Percentiles rank a stretch among this genome's conserved stretches.
Evolutionary conservation across 1,139 yeast species (phyloP).

Genomic region (Zygoascus meyerae): DNA sequence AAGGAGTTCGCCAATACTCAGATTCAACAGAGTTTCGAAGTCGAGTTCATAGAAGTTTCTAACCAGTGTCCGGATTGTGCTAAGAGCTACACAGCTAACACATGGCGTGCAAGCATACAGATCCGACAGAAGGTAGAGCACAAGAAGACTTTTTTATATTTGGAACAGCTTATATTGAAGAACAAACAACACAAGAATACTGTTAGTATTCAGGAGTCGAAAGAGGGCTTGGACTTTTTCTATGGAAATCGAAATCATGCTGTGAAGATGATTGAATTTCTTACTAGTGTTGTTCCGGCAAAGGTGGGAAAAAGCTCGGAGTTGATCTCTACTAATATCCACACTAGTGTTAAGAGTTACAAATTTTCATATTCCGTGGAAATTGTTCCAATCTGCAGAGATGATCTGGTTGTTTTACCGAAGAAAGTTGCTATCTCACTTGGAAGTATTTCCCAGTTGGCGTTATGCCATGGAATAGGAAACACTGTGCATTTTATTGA

Average conservation of each 20-base stretch:
- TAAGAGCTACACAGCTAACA: slow-evolving; percentile 88
- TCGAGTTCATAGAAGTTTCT: slow-evolving; percentile 89
- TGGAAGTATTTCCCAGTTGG: slow-evolving; percentile 54
- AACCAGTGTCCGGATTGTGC: slow-evolving; percentile 99
- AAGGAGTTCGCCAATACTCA: slow-evolving; percentile 67
- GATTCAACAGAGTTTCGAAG: slow-evolving; percentile 91
- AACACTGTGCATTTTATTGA: slow-evolving; percentile 81
- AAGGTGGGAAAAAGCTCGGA: slow-evolving; percentile 81
- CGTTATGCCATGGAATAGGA: slow-evolving; percentile 76
- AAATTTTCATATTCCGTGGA: slow-evolving; percentile 91
- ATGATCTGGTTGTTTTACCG: slow-evolving; percentile 89
- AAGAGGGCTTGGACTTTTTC: slow-evolving; percentile 92
- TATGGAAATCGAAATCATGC: slow-evolving; percentile 89
- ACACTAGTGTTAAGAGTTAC: slow-evolving; percentile 78
- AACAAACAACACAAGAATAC: slow-evolving; percentile 94
- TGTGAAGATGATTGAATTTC: slow-evolving; percentile 85
- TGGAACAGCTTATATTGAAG: slow-evolving; percentile 90
- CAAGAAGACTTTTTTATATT: slow-evolving; percentile 89
- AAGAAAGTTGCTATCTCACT: slow-evolving; percentile 73
- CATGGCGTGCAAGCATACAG: slow-evolving; percentile 99
- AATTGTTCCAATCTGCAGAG: slow-evolving; percentile 94
- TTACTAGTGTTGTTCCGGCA: slow-evolving; percentile 77
- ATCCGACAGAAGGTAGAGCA: slow-evolving; percentile 96
- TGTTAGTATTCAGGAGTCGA: slow-evolving; percentile 83
- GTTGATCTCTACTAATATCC: slow-evolving; percentile 84